Conservation (phyloP, 208 protist genomes). For the Leishmania braziliensis region DNA sequence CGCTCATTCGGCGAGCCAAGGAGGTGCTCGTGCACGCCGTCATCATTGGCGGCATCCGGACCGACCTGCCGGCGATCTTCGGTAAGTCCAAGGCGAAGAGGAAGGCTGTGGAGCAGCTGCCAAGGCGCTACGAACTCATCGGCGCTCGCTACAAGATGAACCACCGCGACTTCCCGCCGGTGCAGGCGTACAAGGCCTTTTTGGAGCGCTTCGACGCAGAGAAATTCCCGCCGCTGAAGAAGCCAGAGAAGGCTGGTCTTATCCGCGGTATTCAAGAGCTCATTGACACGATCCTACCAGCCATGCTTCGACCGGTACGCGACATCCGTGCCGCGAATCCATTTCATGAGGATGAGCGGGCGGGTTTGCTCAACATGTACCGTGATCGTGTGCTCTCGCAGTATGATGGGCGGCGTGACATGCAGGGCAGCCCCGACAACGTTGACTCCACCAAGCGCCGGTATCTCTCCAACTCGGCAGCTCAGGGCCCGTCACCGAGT, state of each 20-base stretch:
- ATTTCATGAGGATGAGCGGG: constrained; percentile 36
- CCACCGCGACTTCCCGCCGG: constrained; percentile 55
- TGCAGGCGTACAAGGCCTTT: constrained; percentile 46
- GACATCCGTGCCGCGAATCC: constrained; percentile 26
- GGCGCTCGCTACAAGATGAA: constrained; percentile 66
- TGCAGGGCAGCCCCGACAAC: constrained; percentile 33
- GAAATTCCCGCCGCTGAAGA: constrained; percentile 59
- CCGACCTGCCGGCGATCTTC: constrained; percentile 77
- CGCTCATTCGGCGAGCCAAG: constrained; percentile 88
- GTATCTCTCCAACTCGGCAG: background rate
- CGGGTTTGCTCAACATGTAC: constrained; percentile 56
- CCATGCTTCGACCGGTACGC: constrained; percentile 58
- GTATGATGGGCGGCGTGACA: constrained; percentile 29
- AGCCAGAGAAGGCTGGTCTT: constrained; percentile 66
- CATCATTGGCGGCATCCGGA: constrained; percentile 74
- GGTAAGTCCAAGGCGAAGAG: constrained; percentile 68
- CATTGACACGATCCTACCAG: constrained; percentile 62
- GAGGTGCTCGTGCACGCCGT: constrained; percentile 86
- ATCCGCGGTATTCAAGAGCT: constrained; percentile 49
- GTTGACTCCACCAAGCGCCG: constrained; percentile 13
- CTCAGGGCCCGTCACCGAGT: background rate
- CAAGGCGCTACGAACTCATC: constrained; percentile 60
- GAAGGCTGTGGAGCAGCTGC: constrained; percentile 58
- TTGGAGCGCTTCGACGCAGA: constrained; percentile 72
- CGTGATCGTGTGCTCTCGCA: constrained; percentile 36